Evolutionary conservation across 2,329 filamentous ascomycete genomes (phyloP).

Genomic region (Ambrosiella cleistominuta): DNA sequence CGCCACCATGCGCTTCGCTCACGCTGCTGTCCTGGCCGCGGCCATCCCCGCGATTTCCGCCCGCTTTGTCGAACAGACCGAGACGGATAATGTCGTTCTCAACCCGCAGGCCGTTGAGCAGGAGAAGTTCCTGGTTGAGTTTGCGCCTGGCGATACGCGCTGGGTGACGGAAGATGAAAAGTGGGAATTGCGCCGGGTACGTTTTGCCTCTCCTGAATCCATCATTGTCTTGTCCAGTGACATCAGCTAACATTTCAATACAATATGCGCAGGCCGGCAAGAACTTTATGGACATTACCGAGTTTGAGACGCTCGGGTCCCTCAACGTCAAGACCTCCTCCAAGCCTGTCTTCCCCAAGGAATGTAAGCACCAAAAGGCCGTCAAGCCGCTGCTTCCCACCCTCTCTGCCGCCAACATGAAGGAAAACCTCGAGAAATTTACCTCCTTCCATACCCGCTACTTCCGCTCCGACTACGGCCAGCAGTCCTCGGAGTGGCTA

Average conservation of each 20-base stretch:
- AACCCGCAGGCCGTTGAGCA: constrained; percentile 23
- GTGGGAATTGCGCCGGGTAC: constrained; percentile 71
- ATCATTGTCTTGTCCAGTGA: background rate
- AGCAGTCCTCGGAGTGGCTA: constrained; percentile 77
- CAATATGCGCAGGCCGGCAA: constrained; percentile 44
- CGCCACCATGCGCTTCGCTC: constrained; percentile 33
- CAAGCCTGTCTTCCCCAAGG: constrained; percentile 44
- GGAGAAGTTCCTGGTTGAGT: constrained; percentile 60
- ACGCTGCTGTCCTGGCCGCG: constrained; percentile 34
- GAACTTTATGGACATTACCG: constrained; percentile 90
- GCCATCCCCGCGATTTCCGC: constrained; percentile 37
- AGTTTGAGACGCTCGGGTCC: constrained; percentile 38
- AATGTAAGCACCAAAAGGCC: constrained; percentile 45
- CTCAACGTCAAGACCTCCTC: constrained; percentile 18
- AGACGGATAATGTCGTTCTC: constrained; percentile 31
- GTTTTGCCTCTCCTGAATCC: constrained; percentile 18
- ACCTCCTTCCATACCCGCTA: constrained; percentile 68
- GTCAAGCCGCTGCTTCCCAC: constrained; percentile 49
- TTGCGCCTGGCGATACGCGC: constrained; percentile 62
- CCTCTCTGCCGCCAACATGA: constrained; percentile 61
- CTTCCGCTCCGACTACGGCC: constrained; percentile 62
- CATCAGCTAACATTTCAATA: background rate
- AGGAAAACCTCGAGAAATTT: constrained; percentile 58
- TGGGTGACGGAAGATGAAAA: constrained; percentile 93
- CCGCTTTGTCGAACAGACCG: constrained; percentile 37